Percentiles rank a stretch among this genome's conserved stretches.
These are phyloP conservation scores for Perkinsela sp. DNA, from an alignment of 208 protist species.

Conservation along the genomic window DNA sequence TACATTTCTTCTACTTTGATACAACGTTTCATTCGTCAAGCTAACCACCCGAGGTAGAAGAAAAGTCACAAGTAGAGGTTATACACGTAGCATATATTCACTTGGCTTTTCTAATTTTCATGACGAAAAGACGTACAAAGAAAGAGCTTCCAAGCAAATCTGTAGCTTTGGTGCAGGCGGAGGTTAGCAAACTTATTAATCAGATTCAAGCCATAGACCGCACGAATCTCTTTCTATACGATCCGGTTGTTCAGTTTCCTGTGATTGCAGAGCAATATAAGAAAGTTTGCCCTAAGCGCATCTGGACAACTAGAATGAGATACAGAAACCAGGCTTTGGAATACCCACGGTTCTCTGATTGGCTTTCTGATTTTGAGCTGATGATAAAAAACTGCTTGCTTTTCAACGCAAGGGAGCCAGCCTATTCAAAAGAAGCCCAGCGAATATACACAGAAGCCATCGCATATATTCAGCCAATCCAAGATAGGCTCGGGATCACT, in stretches of 20 bases:
- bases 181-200: background rate
- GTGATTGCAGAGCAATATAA: background rate
- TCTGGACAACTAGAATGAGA: background rate
- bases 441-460: background rate
- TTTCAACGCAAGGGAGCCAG: background rate
- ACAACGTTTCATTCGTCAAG: no score
- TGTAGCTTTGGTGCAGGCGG: background rate
- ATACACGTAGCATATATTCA: no score
- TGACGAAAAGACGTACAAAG: no score
- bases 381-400: constrained; percentile 2
- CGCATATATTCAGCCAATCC: background rate
- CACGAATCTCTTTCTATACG: background rate
- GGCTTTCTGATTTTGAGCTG: background rate
- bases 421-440: background rate
- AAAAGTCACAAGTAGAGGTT: no score
- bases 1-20: no score
- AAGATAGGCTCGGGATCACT: background rate
- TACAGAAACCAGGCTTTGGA: background rate
- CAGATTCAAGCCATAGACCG: background rate
- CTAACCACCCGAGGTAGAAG: no score
- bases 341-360: background rate
- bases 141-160: no score
- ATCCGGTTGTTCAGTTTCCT: background rate
- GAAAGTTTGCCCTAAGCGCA: background rate
- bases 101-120: no score